phyloP scores from a whole-genome alignment of 768 basidiomycete genomes.

The Chalciporus chontae region DNA sequence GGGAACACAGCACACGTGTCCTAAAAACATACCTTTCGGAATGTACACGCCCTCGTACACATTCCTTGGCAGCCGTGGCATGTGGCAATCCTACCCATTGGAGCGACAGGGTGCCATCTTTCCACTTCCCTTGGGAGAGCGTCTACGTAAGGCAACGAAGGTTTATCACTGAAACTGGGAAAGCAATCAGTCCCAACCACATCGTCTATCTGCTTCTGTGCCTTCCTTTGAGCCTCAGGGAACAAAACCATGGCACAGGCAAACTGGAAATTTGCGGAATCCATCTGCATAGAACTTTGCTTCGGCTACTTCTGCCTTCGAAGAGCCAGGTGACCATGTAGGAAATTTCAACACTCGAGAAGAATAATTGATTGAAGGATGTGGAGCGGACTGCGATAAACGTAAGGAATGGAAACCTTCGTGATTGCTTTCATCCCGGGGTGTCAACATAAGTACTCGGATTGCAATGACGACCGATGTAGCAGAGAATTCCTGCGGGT shows the following conservation, averaged over 20 bases:
- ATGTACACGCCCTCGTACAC: conserved; percentile 24
- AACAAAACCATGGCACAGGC: conserved; percentile 29
- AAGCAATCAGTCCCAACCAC: conserved; percentile 20
- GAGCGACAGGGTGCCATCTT: conserved; percentile 22
- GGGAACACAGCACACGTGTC: not conserved
- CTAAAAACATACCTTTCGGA: conserved; percentile 17
- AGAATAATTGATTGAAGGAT: not conserved
- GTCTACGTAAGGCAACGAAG: conserved; percentile 24
- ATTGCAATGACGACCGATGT: conserved; percentile 27
- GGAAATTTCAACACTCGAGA: conserved; percentile 23
- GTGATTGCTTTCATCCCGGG: conserved; percentile 14
- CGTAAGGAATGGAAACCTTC: conserved; percentile 28
- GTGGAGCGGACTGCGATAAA: not conserved
- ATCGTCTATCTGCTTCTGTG: conserved; percentile 23
- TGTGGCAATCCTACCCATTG: conserved; percentile 28
- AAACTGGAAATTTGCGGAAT: too few relatives aligned
- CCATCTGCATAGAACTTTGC: too few relatives aligned
- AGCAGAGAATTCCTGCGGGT: conserved; percentile 25
- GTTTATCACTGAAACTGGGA: conserved; percentile 21
- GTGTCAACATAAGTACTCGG: conserved; percentile 21
- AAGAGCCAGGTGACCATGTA: conserved; percentile 24
- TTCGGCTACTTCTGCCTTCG: conserved; percentile 21
- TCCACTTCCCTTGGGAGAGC: conserved; percentile 21
- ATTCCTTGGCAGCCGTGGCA: conserved; percentile 17
- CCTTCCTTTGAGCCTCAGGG: conserved; percentile 22